Conservation (phyloP, 768 basidiomycete genomes). For the Hygrophorus russula region DNA sequence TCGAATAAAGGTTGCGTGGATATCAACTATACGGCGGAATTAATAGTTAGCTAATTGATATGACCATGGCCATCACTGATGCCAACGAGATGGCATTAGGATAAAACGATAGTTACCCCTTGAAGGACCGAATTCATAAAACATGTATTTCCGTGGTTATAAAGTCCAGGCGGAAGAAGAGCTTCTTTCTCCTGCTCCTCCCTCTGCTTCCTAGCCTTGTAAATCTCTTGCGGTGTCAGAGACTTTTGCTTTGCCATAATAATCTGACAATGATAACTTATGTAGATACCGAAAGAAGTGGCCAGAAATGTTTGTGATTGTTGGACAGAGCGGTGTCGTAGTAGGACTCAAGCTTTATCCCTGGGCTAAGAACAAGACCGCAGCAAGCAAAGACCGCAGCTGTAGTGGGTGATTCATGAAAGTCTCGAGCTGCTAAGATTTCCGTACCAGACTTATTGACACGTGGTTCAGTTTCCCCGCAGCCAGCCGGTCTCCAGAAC, state of each 20-base stretch:
- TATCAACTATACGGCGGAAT: constrained; percentile 38
- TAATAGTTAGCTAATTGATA: neutral
- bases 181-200: constrained; percentile 55
- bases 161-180: constrained; percentile 58
- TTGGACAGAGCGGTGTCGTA: too few species aligned
- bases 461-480: too few species aligned
- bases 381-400: too few species aligned
- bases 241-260: constrained; percentile 45
- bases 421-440: too few species aligned
- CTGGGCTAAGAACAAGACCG: too few species aligned
- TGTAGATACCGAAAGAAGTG: too few species aligned
- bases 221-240: constrained; percentile 52
- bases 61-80: constrained; percentile 5
- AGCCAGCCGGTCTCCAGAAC: too few species aligned
- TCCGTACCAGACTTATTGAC: too few species aligned
- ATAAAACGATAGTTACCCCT: constrained; percentile 41
- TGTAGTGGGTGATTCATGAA: too few species aligned
- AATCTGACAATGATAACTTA: too few species aligned
- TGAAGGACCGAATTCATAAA: constrained; percentile 96
- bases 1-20: constrained; percentile 52
- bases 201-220: constrained; percentile 42
- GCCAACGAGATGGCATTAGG: constrained; percentile 7
- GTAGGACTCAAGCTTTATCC: too few species aligned
- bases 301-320: too few species aligned
- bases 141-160: constrained; percentile 85